Evolutionary conservation across 805 yeast species (phyloP).

Genomic region (Lachancea waltii): DNA sequence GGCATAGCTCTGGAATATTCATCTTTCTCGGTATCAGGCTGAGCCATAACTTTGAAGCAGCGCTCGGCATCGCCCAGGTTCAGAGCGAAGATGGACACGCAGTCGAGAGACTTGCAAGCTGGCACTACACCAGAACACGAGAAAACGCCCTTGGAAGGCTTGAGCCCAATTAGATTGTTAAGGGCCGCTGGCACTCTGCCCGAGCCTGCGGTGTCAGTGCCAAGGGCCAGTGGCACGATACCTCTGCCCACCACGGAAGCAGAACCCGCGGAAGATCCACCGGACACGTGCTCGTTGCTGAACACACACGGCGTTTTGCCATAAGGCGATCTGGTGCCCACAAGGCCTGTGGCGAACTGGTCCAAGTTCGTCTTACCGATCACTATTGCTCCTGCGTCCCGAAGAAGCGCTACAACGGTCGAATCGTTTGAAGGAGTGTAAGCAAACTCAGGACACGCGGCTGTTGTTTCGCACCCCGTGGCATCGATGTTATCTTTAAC

Average conservation of each 20-base stretch:
- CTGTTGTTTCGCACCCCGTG: slow-evolving; percentile 76
- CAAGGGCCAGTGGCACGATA: slow-evolving; percentile 78
- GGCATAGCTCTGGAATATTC: slow-evolving; percentile 80
- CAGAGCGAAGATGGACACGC: slow-evolving; percentile 79
- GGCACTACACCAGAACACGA: slow-evolving; percentile 93
- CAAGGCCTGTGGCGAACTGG: slow-evolving; percentile 96
- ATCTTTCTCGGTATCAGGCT: slow-evolving; percentile 60
- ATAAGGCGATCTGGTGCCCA: slow-evolving; percentile 92
- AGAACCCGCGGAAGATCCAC: slow-evolving; percentile 97
- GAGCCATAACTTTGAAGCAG: slow-evolving; percentile 62
- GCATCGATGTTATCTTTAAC: slow-evolving; percentile 94
- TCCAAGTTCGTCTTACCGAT: slow-evolving; percentile 93
- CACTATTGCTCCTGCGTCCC: slow-evolving; percentile 86
- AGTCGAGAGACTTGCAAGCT: slow-evolving; percentile 91
- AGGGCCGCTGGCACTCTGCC: slow-evolving; percentile 96
- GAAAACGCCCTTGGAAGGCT: slow-evolving; percentile 85
- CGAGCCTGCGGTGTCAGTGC: slow-evolving; percentile 97
- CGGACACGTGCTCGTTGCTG: slow-evolving; percentile 70
- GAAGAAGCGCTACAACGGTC: slow-evolving; percentile 62
- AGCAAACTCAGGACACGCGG: slow-evolving; percentile 85
- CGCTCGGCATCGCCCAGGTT: slow-evolving; percentile 79
- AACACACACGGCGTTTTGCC: slow-evolving; percentile 84
- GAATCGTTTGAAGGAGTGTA: slow-evolving; percentile 70
- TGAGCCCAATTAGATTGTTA: slow-evolving; percentile 85
- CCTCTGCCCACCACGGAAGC: slow-evolving; percentile 88